Conservation (phyloP, 2,329 filamentous ascomycete species). For the Botrytis porri region DNA sequence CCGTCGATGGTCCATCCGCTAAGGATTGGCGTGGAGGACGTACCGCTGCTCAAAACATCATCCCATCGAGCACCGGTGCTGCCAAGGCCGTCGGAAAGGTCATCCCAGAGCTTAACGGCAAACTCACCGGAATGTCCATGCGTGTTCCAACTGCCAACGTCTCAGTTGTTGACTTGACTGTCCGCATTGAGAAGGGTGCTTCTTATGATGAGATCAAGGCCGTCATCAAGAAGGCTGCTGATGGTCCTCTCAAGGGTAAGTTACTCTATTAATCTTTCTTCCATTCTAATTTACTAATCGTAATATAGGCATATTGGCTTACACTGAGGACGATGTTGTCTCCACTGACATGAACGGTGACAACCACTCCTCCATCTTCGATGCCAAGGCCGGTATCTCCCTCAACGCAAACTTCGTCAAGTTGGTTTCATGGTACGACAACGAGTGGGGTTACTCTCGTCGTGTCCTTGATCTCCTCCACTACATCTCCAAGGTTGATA, state of each 20-base stretch:
- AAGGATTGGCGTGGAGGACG: constrained; percentile 99
- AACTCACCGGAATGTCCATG: constrained; percentile 99
- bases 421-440: constrained; percentile 94
- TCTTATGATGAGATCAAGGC: constrained; percentile 90
- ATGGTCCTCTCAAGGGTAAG: constrained; percentile 82
- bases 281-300: constrained; percentile 20
- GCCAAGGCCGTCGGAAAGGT: constrained; percentile 99
- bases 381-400: constrained; percentile 98
- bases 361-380: constrained; percentile 94
- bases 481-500: constrained; percentile 78
- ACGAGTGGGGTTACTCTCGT: constrained; percentile 99
- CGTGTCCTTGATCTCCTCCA: constrained; percentile 80
- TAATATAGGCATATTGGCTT: constrained; percentile 72
- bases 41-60: constrained; percentile 99
- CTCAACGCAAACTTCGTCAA: constrained; percentile 99
- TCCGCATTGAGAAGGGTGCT: constrained; percentile 87
- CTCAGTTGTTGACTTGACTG: constrained; percentile 96
- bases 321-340: constrained; percentile 97
- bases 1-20: constrained; percentile 91
- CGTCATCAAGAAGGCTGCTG: constrained; percentile 80
- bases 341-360: constrained; percentile 93
- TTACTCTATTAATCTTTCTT: constrained; percentile 21
- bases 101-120: constrained; percentile 96
- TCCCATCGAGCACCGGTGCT: constrained; percentile 97
- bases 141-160: constrained; percentile 98